phyloP scores from a whole-genome alignment of 2,329 filamentous ascomycete species.

The Arthrobotrys entomopaga region DNA sequence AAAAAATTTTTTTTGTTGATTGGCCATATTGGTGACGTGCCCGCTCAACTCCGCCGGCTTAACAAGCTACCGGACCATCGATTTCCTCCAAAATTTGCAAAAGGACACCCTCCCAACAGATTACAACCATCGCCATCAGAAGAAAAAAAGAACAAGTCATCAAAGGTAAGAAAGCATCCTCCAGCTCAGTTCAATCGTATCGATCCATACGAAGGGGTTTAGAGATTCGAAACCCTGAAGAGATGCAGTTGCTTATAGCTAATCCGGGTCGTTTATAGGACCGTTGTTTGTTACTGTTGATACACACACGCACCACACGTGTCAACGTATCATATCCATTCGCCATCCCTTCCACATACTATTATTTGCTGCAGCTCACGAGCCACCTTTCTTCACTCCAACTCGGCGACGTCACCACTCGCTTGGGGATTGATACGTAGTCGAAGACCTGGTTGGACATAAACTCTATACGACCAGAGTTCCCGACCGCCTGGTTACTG shows the following conservation, averaged over 20 bases:
- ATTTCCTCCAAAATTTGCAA: too few species aligned
- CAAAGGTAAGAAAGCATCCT: too few species aligned
- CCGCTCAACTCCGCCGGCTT: neutral
- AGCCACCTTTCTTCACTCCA: constrained; percentile 7
- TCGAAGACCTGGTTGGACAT: neutral
- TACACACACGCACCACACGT: constrained; percentile 9
- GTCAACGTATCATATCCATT: constrained; percentile 11
- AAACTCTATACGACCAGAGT: constrained; percentile 4
- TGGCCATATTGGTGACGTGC: too few species aligned
- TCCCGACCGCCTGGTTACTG: constrained; percentile 12
- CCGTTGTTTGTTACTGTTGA: constrained; percentile 4
- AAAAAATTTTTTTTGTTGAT: too few species aligned
- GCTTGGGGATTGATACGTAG: neutral
- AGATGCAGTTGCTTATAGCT: too few species aligned
- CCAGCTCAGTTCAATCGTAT: too few species aligned
- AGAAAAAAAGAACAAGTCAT: too few species aligned
- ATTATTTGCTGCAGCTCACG: constrained; percentile 28
- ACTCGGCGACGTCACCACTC: constrained; percentile 2
- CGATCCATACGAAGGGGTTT: too few species aligned
- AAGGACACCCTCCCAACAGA: too few species aligned
- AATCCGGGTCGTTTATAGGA: neutral
- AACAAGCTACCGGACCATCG: neutral
- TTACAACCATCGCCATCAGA: too few species aligned
- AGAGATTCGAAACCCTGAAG: too few species aligned
- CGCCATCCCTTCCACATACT: constrained; percentile 28